Evolutionary conservation across 305 asterid genomes (phyloP).

Genomic region (Andrographis paniculata): DNA sequence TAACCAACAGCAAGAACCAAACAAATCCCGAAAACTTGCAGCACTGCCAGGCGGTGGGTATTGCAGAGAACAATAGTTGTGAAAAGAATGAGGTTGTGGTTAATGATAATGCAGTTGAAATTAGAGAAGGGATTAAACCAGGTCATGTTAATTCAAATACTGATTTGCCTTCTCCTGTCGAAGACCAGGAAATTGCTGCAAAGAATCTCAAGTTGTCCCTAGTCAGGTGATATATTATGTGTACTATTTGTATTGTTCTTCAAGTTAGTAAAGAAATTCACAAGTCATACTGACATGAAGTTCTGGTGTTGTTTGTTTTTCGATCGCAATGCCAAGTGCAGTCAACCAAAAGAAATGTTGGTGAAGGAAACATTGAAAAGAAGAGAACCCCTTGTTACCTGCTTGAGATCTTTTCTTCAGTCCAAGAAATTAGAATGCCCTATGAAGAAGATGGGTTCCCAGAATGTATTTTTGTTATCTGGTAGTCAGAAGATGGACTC

Average conservation of each 20-base stretch:
- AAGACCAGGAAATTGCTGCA: slow-evolving; percentile 25
- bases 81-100: slow-evolving; percentile 22
- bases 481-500: slow-evolving; percentile 27
- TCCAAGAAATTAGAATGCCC: slow-evolving; percentile 33
- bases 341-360: slow-evolving; percentile 29
- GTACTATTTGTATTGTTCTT: background rate
- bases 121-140: slow-evolving; percentile 24
- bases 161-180: slow-evolving; percentile 18
- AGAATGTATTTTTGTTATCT: slow-evolving; percentile 28
- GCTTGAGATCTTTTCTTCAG: slow-evolving; percentile 37
- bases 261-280: too few species aligned
- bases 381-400: slow-evolving; percentile 29
- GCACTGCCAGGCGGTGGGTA: slow-evolving; percentile 23
- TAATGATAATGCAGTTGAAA: slow-evolving; percentile 22
- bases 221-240: slow-evolving; percentile 22
- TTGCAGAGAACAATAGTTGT: slow-evolving; percentile 18
- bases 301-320: slow-evolving; percentile 10
- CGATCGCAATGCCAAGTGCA: slow-evolving; percentile 22
- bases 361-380: slow-evolving; percentile 34
- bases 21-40: slow-evolving; percentile 24
- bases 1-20: slow-evolving; percentile 20
- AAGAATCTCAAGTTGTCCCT: slow-evolving; percentile 19
- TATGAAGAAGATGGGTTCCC: slow-evolving; percentile 21
- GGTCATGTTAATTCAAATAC: slow-evolving; percentile 19
- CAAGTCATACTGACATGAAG: too few species aligned